Base-by-base conservation (phyloP, 495 filamentous ascomycete species). In the Penicillium arizonense region DNA sequence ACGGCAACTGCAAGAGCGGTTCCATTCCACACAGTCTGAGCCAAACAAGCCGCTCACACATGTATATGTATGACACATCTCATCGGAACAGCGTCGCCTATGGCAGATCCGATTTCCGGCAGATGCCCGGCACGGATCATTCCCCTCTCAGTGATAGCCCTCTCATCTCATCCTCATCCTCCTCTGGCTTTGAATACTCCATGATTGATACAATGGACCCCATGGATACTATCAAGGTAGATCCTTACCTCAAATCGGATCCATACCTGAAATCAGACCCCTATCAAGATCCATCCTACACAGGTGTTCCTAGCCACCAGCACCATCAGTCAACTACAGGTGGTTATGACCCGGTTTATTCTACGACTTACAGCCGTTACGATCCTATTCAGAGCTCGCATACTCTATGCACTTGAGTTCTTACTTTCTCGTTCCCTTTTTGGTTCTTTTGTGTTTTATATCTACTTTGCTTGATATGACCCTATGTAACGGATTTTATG, bases 151-250 rank as follows among this genome's bases (percentile, higher is more conserved):
- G 66, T 42, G 71, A 67, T 23, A 77, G 74, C 36, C 74, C 74
- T 18, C 63, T 74, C 5, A 68, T 74, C 20, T 75, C 74, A 1
- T 77, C 74, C 4, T 75, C 74, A 0, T 75, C 74, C 6, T 77
- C 74, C 3, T 73, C 72, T 0, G 62, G 61, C 3, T 72, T 72
- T 32, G 74, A 77, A 40, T 70, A 73, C 14, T 62, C 62, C 34
- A 64, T 72, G 54, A 57, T 73, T 13, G 73, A 76, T 48, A 63
- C 73, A 5, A 72, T 77, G 66, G 67, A 77, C 26, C 68, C 71
- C 4, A 74, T 71, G 61, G 72, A 77, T 24, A 69, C 69, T 0
- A 55, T 74, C 14, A 75, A 77, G 55, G 59, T 53, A 5, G 48
- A 54, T 32, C 26, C 20, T 18, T 54, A 57, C 43, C 0, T 61